Conservation (phyloP, 768 basidiomycete genomes). For the Suillus tomentosus region DNA sequence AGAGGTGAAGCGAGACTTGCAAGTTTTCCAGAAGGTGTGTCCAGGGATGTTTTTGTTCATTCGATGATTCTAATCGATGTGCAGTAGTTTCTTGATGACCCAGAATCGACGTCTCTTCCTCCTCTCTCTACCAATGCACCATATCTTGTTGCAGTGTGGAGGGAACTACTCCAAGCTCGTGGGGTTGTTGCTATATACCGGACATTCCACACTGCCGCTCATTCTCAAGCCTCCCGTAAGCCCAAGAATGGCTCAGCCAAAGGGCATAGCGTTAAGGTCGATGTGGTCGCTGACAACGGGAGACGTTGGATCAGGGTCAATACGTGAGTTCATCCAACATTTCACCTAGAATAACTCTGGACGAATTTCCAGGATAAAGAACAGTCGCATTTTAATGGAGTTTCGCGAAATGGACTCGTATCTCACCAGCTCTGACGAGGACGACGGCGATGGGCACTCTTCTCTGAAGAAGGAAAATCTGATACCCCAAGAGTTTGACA, state of each 20-base stretch:
- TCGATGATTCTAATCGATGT: conserved; percentile 12
- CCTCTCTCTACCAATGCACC: conserved; percentile 76
- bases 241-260: conserved; percentile 13
- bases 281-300: conserved; percentile 77
- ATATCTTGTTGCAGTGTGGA: conserved; percentile 81
- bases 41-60: not conserved
- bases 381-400: conserved; percentile 73
- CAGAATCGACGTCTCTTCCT: conserved; percentile 45
- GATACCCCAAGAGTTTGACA: conserved; percentile 60
- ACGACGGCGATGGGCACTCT: conserved; percentile 41
- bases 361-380: conserved; percentile 63
- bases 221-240: conserved; percentile 1
- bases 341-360: conserved; percentile 6
- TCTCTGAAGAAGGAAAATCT: conserved; percentile 24
- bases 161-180: conserved; percentile 66
- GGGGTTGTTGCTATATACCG: conserved; percentile 63
- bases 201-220: conserved; percentile 37
- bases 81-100: conserved; percentile 62
- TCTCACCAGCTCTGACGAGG: conserved; percentile 52
- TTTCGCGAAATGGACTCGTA: conserved; percentile 87
- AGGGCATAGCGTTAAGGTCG: conserved; percentile 63
- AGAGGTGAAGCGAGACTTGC: conserved; percentile 45
- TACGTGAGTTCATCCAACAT: conserved; percentile 57
- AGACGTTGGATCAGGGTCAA: conserved; percentile 82
- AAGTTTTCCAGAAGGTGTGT: conserved; percentile 41